Evolutionary conservation across 208 protist species (phyloP), one percentile per base, ranked within the genome.

Genomic region (Crithidia bombi): DNA sequence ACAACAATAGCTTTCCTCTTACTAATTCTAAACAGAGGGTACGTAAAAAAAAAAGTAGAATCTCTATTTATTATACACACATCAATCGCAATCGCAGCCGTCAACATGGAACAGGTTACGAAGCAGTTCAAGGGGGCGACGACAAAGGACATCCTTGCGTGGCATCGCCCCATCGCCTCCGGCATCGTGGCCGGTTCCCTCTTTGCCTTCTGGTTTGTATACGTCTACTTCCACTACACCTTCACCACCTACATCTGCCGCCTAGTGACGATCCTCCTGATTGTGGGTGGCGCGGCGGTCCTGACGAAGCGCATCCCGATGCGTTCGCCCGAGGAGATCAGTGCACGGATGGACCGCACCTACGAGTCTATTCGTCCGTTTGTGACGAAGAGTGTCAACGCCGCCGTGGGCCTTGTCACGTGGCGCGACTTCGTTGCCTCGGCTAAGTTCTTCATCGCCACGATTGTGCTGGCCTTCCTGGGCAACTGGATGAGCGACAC

Each of bases 401-500:
- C 44, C 3, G 35, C 39, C 5, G 65, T 90, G 28, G 41, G 70
- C 11, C 19, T 94, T 11, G 11, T 93, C 38, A 93, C 85, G 12
- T 95, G 89, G 89, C 72, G 82, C 9, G 78, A 94, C 74, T 70
- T 69, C 44, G 41, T 23, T 19, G 19, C 55, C 21, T 93, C 89
- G 3, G 65, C 77, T 9, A 80, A 85, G 57, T 76, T 89, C 12
- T 78, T 90, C 30, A 25, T 79, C 21, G 44, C 57, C 0, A 83
- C 80, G 44, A 38, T 94, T 39, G 61, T 89, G 28, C 35, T 80
- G 0, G 86, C 79, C 21, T 83, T 83, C 47, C 41, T 96, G 14
- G 91, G 91, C 54, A 96, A 93, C 78, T 84, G 47, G 41, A 59
- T 93, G 59, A 84, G 77, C 41, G 91, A 96, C 67, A 74, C 71